These are phyloP conservation scores for Ophidiomyces ophidiicola DNA, from an alignment of 2,329 filamentous ascomycete species.

Conservation along the genomic window DNA sequence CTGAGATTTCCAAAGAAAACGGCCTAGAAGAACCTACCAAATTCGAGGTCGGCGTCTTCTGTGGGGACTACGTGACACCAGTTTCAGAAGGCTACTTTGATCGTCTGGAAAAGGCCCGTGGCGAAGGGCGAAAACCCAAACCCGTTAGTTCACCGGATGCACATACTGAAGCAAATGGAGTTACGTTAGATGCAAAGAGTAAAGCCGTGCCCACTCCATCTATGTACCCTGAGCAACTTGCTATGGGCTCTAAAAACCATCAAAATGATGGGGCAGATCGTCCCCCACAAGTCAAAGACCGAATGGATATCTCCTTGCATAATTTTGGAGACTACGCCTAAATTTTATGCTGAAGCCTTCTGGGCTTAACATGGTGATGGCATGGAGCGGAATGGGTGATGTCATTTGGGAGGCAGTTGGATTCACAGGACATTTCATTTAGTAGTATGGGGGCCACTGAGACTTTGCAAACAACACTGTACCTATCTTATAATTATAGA, in stretches of 20 bases:
- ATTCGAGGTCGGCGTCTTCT: conserved; percentile 90
- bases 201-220: conserved; percentile 30
- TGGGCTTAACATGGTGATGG: too few species aligned
- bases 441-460: too few species aligned
- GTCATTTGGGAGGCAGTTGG: background rate
- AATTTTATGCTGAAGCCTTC: too few species aligned
- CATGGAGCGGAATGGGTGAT: conserved; percentile 6
- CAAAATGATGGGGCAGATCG: conserved; percentile 22
- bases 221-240: background rate
- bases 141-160: conserved; percentile 49
- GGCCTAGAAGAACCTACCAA: conserved; percentile 43
- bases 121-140: conserved; percentile 57
- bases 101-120: conserved; percentile 59
- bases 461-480: too few species aligned
- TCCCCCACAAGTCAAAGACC: conserved; percentile 34
- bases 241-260: background rate
- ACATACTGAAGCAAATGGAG: conserved; percentile 53
- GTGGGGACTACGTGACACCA: conserved; percentile 70
- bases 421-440: background rate
- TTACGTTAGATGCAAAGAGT: conserved; percentile 44
- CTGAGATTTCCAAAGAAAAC: conserved; percentile 50
- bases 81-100: conserved; percentile 73
- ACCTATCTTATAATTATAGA: too few species aligned
- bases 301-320: conserved; percentile 51
- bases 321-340: conserved; percentile 39